A percentile compares a stretch with the other conserved stretches of the same genome.
phyloP scores from a whole-genome alignment of 2,329 filamentous ascomycete species.

The Aspergillus pseudoviridinutans region DNA sequence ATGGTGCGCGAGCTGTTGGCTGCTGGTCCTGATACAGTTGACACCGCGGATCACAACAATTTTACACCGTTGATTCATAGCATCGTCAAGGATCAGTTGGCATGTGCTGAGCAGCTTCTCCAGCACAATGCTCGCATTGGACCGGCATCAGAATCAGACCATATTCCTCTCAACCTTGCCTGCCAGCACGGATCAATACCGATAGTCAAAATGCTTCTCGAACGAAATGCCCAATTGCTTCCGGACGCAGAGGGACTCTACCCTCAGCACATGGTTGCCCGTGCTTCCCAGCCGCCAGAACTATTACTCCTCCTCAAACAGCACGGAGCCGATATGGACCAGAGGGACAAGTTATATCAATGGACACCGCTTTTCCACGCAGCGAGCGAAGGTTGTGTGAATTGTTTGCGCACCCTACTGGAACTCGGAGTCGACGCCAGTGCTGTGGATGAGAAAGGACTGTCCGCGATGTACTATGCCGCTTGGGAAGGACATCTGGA shows the following conservation, averaged over 20 bases:
- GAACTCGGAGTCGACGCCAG: slow-evolving; percentile 73
- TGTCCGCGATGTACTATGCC: slow-evolving; percentile 96
- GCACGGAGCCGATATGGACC: slow-evolving; percentile 85
- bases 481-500: slow-evolving; percentile 96
- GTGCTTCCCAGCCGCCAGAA: slow-evolving; percentile 76
- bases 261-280: slow-evolving; percentile 92
- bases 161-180: slow-evolving; percentile 89
- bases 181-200: slow-evolving; percentile 87
- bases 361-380: slow-evolving; percentile 97
- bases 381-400: slow-evolving; percentile 90
- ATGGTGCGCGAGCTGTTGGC: slow-evolving; percentile 73
- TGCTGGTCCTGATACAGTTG: slow-evolving; percentile 69
- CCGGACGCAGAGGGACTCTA: slow-evolving; percentile 94
- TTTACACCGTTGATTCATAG: slow-evolving; percentile 94
- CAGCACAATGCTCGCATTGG: slow-evolving; percentile 77
- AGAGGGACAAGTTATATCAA: slow-evolving; percentile 91
- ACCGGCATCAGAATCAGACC: slow-evolving; percentile 78
- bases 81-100: slow-evolving; percentile 80
- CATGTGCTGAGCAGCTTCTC: slow-evolving; percentile 76
- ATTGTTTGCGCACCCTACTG: slow-evolving; percentile 77
- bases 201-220: slow-evolving; percentile 79
- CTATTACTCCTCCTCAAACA: slow-evolving; percentile 75
- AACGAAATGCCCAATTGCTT: slow-evolving; percentile 75
- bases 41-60: slow-evolving; percentile 91
- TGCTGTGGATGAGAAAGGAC: slow-evolving; percentile 83